Base-by-base conservation (phyloP, 2,329 filamentous ascomycete species). In the Penicillium janthinellum region DNA sequence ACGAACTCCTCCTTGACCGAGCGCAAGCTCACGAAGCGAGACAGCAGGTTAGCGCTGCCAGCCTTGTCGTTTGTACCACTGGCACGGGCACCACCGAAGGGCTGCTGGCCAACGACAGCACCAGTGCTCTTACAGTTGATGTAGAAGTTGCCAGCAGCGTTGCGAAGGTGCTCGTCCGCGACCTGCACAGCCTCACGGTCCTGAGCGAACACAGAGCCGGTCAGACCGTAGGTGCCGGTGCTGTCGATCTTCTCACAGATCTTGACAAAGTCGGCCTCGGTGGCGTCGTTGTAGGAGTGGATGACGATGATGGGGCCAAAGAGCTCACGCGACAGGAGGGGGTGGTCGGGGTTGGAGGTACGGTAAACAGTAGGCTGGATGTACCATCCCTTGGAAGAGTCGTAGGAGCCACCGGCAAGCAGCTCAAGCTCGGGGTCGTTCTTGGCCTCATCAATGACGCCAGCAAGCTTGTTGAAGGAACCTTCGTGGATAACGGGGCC, bases 401-500 rank as follows among this genome's bases (percentile, higher is more conserved):
- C 90, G 75, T 94, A 89, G 67, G 83, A 88, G 64, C 92, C 92
- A 45, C 92, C 92, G 1, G 84, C 85, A 15, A 96, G 76, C 2
- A 94, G 82, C 74, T 90, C 83, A 14, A 96, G 84, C 65, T 90
- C 86, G 8, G 81, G 77, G 75, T 96, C 92, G 8, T 83, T 82
- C 78, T 91, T 92, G n/a, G 91, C 90, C 35, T 85, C 86, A 60
- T 95, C 90, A 65, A 96, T 96, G 56, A 88, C 89, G 20, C 83
- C 82, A 0, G 86, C 83, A 2, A 96, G 84, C 77, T 93, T 94
- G 75, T 92, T 86, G 83, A 96, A 96, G 11, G 89, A 90, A 11
- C 82, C 84, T 64, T 88, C 84, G 79, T 96, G 91, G 75, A 96
- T 96, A 59, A 96, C 91, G 22, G 92, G 92, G 10, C 91, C 91